Percentiles rank a stretch among this genome's conserved stretches.
These are phyloP conservation scores for Mycosphaerelloides madeirae DNA, from an alignment of 2,329 filamentous ascomycete species.

Conservation along the genomic window DNA sequence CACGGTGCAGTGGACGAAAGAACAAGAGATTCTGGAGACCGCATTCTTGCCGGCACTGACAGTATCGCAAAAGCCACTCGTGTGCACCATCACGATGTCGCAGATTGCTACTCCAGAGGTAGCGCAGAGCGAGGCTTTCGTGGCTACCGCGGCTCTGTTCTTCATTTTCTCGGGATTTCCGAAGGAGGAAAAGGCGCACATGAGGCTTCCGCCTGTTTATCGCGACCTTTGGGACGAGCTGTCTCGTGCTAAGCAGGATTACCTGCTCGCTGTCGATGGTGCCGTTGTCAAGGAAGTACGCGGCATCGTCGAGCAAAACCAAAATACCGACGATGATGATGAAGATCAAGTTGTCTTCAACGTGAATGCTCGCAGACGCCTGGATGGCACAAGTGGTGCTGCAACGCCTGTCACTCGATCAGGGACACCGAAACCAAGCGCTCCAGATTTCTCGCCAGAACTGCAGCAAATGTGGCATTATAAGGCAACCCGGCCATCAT, in stretches of 20 bases:
- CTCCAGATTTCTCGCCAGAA: conserved; percentile 32
- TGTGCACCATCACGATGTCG: conserved; percentile 66
- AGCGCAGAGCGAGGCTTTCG: conserved; percentile 80
- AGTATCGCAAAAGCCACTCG: conserved; percentile 42
- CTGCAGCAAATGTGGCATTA: conserved; percentile 49
- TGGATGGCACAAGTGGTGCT: conserved; percentile 29
- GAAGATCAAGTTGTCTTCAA: conserved; percentile 62
- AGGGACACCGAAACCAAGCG: conserved; percentile 14
- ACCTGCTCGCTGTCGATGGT: conserved; percentile 67
- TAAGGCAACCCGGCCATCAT: conserved; percentile 52
- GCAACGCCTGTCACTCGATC: conserved; percentile 27
- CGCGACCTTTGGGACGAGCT: conserved; percentile 83
- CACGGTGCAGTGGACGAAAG: conserved; percentile 72
- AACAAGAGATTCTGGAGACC: conserved; percentile 52
- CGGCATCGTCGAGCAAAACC: conserved; percentile 53
- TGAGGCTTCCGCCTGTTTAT: conserved; percentile 75
- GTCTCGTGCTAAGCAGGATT: conserved; percentile 62
- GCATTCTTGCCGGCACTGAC: conserved; percentile 40
- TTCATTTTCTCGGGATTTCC: conserved; percentile 69
- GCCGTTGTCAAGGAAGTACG: conserved; percentile 63
- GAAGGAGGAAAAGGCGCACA: conserved; percentile 79
- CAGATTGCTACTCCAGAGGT: conserved; percentile 67
- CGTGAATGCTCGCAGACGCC: conserved; percentile 56
- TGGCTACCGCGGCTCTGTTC: conserved; percentile 78
- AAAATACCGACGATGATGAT: conserved; percentile 49